Conservation (phyloP, 2,329 filamentous ascomycete genomes). For the Magnaporthales sp. region DNA sequence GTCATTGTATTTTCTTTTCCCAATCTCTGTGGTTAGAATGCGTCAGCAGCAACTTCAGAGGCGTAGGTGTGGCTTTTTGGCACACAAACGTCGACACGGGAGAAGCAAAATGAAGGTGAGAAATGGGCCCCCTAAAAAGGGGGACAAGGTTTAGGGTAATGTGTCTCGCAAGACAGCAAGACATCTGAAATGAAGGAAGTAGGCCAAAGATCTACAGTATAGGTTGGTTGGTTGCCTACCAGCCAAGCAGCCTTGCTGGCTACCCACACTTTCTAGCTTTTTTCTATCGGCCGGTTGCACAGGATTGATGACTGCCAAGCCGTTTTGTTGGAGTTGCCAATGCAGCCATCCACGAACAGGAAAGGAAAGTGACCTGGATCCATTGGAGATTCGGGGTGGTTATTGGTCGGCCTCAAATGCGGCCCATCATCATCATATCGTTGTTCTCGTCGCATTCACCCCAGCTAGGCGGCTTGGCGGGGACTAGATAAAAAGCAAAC, state of each 20-base stretch:
- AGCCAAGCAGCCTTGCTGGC: background rate
- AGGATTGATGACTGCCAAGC: background rate
- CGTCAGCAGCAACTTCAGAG: background rate
- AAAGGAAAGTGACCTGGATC: background rate
- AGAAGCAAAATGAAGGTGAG: background rate
- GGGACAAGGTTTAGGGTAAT: background rate
- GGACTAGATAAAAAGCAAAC: background rate
- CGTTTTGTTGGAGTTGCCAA: background rate
- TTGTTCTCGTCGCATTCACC: background rate
- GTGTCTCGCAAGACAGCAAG: background rate
- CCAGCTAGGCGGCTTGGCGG: background rate
- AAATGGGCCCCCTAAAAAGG: background rate
- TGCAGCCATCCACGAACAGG: background rate
- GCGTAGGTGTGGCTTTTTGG: background rate
- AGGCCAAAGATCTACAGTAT: background rate
- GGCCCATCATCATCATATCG: background rate
- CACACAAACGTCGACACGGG: background rate
- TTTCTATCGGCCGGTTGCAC: background rate
- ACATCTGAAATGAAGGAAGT: background rate
- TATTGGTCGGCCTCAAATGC: background rate
- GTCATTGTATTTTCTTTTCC: background rate
- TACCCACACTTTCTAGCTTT: background rate
- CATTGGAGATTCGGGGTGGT: background rate
- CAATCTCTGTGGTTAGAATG: background rate
- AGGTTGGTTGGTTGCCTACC: background rate